These are phyloP conservation scores for Amanita pallidorosea DNA, from an alignment of 768 basidiomycete genomes.

Conservation along the genomic window DNA sequence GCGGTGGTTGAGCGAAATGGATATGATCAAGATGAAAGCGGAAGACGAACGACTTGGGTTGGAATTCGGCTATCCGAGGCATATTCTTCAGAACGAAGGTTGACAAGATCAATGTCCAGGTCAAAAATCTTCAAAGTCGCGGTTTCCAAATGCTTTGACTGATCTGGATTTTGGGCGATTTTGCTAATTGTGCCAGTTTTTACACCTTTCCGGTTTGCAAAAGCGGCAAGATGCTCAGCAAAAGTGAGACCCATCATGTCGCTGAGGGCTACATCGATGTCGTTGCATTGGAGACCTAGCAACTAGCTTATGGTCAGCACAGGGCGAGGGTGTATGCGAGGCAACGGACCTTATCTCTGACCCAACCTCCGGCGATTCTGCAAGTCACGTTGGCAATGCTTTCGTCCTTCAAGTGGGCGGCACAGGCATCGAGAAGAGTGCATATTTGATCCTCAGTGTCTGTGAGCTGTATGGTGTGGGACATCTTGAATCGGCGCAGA, in stretches of 20 bases:
- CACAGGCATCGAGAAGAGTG: slow-evolving; percentile 71
- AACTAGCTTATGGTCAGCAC: slow-evolving; percentile 36
- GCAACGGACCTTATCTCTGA: slow-evolving; percentile 81
- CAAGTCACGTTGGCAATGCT: slow-evolving; percentile 49
- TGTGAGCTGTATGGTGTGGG: slow-evolving; percentile 41
- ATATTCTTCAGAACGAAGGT: slow-evolving; percentile 88
- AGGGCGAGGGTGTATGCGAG: background rate
- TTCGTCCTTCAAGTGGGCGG: slow-evolving; percentile 41
- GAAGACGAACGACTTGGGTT: slow-evolving; percentile 58
- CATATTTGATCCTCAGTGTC: slow-evolving; percentile 63
- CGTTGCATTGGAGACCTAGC: slow-evolving; percentile 71
- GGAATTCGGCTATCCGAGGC: slow-evolving; percentile 84
- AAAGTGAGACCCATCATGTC: slow-evolving; percentile 88
- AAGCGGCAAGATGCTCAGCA: slow-evolving; percentile 67
- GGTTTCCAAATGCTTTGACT: slow-evolving; percentile 97
- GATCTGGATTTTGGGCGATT: slow-evolving; percentile 90
- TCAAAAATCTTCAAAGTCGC: slow-evolving; percentile 76
- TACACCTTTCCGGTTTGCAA: slow-evolving; percentile 39
- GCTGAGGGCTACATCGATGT: slow-evolving; percentile 87
- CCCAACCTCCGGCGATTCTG: slow-evolving; percentile 97
- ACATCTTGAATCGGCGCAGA: slow-evolving; percentile 12
- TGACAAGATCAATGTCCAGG: slow-evolving; percentile 87
- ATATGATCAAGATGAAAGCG: background rate
- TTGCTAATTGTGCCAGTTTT: slow-evolving; percentile 56
- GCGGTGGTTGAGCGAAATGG: background rate